Evolutionary conservation across 2,329 filamentous ascomycete genomes (phyloP).

Genomic region (Pseudonectria buxi): DNA sequence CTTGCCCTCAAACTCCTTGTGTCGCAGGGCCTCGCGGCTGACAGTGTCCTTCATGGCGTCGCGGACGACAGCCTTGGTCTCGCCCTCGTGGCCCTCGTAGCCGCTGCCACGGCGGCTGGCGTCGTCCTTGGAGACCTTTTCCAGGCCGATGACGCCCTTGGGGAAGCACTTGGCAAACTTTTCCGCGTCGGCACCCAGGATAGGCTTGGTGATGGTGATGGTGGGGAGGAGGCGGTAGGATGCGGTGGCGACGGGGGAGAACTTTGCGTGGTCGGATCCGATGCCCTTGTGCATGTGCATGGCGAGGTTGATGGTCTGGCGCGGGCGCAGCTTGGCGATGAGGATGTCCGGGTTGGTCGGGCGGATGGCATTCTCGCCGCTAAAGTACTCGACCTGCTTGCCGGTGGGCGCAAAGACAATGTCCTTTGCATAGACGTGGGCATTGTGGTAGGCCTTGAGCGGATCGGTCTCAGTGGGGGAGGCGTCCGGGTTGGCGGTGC

Average conservation of each 20-base stretch:
- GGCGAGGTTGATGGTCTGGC: slow-evolving; percentile 76
- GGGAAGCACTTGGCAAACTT: slow-evolving; percentile 92
- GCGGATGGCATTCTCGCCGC: slow-evolving; percentile 59
- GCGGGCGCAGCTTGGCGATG: slow-evolving; percentile 86
- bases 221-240: slow-evolving; percentile 85
- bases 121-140: slow-evolving; percentile 63
- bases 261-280: slow-evolving; percentile 92
- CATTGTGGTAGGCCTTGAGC: slow-evolving; percentile 75
- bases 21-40: slow-evolving; percentile 83
- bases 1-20: slow-evolving; percentile 90
- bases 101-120: slow-evolving; percentile 51
- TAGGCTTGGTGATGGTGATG: slow-evolving; percentile 77
- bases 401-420: slow-evolving; percentile 72
- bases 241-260: slow-evolving; percentile 90
- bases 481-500: slow-evolving; percentile 70
- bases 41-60: slow-evolving; percentile 94
- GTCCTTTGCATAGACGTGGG: slow-evolving; percentile 73
- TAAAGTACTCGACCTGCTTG: slow-evolving; percentile 63
- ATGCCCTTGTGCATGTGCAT: slow-evolving; percentile 95
- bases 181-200: slow-evolving; percentile 75
- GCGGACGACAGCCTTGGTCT: slow-evolving; percentile 79
- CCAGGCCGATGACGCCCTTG: slow-evolving; percentile 74
- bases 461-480: slow-evolving; percentile 71
- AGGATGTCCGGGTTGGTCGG: slow-evolving; percentile 88
- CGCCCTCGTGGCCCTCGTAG: slow-evolving; percentile 68